Conservation (phyloP, 2,329 filamentous ascomycete species). For the Xylariaceae sp. region DNA sequence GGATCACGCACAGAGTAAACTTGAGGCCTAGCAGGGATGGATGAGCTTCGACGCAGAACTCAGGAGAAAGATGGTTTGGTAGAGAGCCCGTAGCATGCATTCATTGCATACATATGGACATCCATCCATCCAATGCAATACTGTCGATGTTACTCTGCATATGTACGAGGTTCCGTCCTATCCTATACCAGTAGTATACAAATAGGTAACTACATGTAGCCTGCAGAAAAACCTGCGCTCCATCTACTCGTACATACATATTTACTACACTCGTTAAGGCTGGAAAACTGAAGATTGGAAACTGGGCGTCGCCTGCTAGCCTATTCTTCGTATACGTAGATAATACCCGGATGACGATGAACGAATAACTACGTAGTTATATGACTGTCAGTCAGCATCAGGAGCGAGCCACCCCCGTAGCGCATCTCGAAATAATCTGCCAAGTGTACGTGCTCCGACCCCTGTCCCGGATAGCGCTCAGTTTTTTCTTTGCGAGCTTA, state of each 20-base stretch:
- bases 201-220: too few species aligned
- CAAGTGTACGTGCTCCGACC: constrained; percentile 21
- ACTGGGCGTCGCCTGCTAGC: not conserved
- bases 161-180: constrained; percentile 14
- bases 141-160: constrained; percentile 11
- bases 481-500: not conserved
- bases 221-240: constrained; percentile 10
- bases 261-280: too few species aligned
- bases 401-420: not conserved
- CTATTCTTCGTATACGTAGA: not conserved
- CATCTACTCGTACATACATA: constrained; percentile 15
- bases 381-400: constrained; percentile 1
- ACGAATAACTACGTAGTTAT: not conserved
- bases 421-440: constrained; percentile 18
- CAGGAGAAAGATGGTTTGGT: constrained; percentile 12
- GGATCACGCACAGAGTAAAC: constrained; percentile 4
- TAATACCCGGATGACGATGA: constrained; percentile 1
- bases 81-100: too few species aligned
- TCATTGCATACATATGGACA: not conserved
- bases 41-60: constrained; percentile 19
- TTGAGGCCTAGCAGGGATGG: constrained; percentile 15
- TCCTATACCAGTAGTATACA: too few species aligned
- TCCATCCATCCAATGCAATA: constrained; percentile 21
- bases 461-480: constrained; percentile 10
- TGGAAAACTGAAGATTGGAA: not conserved